phyloP scores from a whole-genome alignment of 2,329 filamentous ascomycete genomes.

The Magnaporthiopsis rhizophila region DNA sequence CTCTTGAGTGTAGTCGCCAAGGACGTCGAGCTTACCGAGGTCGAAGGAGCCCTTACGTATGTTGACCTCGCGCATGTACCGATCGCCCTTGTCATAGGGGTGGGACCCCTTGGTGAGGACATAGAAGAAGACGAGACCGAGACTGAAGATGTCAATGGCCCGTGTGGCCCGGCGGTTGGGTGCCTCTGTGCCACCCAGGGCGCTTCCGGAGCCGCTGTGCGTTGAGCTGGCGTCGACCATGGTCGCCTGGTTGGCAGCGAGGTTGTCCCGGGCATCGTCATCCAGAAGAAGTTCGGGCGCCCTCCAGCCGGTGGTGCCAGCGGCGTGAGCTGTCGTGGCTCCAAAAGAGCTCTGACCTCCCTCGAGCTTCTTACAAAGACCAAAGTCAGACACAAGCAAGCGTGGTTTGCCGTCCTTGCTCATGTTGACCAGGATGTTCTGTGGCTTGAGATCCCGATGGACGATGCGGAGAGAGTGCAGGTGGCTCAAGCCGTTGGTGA shows the following conservation, averaged over 20 bases:
- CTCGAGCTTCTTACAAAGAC: constrained; percentile 93
- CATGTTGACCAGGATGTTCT: constrained; percentile 86
- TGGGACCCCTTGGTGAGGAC: constrained; percentile 90
- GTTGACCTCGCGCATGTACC: constrained; percentile 94
- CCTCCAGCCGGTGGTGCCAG: constrained; percentile 92
- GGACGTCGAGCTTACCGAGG: constrained; percentile 59
- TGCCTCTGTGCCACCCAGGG: constrained; percentile 35
- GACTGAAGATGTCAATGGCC: constrained; percentile 93
- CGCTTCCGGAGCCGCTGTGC: constrained; percentile 48
- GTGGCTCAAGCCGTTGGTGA: constrained; percentile 81
- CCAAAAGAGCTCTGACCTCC: constrained; percentile 91
- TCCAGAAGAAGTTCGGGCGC: constrained; percentile 86
- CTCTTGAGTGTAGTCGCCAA: constrained; percentile 80
- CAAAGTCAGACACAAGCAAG: constrained; percentile 96
- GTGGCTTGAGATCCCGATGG: constrained; percentile 92
- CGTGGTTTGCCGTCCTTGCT: constrained; percentile 63
- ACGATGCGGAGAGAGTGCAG: constrained; percentile 90
- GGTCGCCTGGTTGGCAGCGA: background rate
- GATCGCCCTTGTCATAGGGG: constrained; percentile 88
- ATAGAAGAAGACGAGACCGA: constrained; percentile 97
- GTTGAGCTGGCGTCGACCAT: constrained; percentile 44
- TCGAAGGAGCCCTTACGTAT: constrained; percentile 84
- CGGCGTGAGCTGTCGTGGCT: constrained; percentile 86
- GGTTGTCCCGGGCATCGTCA: constrained; percentile 52
- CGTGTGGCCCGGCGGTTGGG: constrained; percentile 76